Evolutionary conservation across 1,284 basidiomycete species (phyloP).

Genomic region (Hortiboletus rubellus): DNA sequence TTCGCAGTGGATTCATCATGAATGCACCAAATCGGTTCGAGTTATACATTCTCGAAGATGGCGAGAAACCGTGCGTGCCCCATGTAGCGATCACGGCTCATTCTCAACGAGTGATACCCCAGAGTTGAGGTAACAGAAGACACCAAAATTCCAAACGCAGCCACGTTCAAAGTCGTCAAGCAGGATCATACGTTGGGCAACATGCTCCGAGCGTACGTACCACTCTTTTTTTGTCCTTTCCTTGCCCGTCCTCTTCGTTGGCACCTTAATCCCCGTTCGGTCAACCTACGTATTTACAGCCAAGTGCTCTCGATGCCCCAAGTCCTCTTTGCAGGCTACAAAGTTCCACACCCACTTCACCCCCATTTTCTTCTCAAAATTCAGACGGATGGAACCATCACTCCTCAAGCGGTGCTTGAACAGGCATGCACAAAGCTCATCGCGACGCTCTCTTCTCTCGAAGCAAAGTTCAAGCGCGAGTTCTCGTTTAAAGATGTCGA

Average conservation of each 20-base stretch:
- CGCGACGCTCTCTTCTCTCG: slow-evolving; percentile 65
- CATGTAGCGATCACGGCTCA: background rate
- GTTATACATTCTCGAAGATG: slow-evolving; percentile 88
- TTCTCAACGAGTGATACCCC: slow-evolving; percentile 4
- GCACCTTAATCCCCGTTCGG: background rate
- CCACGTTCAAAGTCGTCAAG: slow-evolving; percentile 91
- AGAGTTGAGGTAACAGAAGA: slow-evolving; percentile 93
- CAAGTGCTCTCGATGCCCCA: slow-evolving; percentile 85
- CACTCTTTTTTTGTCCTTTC: background rate
- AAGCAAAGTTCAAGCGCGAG: slow-evolving; percentile 74
- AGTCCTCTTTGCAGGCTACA: slow-evolving; percentile 96
- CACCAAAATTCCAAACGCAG: slow-evolving; percentile 96
- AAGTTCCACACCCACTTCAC: slow-evolving; percentile 95
- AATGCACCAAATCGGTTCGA: slow-evolving; percentile 95
- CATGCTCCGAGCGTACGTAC: slow-evolving; percentile 88
- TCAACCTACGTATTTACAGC: slow-evolving; percentile 43
- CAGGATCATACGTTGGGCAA: slow-evolving; percentile 98
- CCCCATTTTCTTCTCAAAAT: slow-evolving; percentile 94
- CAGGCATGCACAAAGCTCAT: slow-evolving; percentile 85
- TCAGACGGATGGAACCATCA: slow-evolving; percentile 88
- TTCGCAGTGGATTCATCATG: slow-evolving; percentile 46
- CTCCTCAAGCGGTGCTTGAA: slow-evolving; percentile 84
- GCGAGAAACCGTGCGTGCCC: slow-evolving; percentile 82
- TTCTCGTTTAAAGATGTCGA: slow-evolving; percentile 74
- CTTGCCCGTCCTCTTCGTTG: background rate